Evolutionary conservation across 1,284 basidiomycete species (phyloP), one percentile per base, ranked within the genome.

Genomic region (Moesziomyces antarcticus): DNA sequence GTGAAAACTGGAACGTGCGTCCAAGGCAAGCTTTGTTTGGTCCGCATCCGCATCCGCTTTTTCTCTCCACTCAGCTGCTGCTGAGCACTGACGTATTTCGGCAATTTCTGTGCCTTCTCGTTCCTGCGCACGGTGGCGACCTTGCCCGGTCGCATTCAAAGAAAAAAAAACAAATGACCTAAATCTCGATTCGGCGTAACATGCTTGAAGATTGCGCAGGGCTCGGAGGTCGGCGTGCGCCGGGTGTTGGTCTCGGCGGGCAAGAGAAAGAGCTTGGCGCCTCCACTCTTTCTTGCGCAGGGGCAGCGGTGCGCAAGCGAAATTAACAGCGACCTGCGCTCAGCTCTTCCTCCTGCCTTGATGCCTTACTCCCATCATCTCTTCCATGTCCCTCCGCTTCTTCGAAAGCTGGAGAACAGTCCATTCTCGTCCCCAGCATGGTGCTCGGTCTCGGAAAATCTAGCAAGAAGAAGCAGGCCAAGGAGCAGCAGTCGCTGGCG

Each of bases 1-100:
- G 13, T 0, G 9, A 47, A 56, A 67, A 53, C 50, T 68, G 65
- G 65, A 68, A 68, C 65, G 65, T 68, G 65, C 65, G 51, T 55
- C 50, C 9, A 62, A 30, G 16, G 41, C 58, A 55, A 57, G 56
- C 54, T 68, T 55, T 68, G 65, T 58, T 68, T 68, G 51, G 65
- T 52, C 47, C 61, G 54, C 55, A 59, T 52, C 47, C 61, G 54
- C 55, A 24, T 37, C 22, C 61, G 54, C 55, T 21, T 37, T 44
- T 52, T 48, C 16, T 7, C 5, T 33, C 30, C 40, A 30, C n/a
- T 8, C 16, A 11, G 30, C 37, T 1, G 37, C 37, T 10, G 37
- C 37, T 18, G 37, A 16, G 16, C 37, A 18, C 37, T 40, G 37
- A 40, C 37, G 37, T 40, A 18, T 14, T 5, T 40, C 37, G 37